These are phyloP conservation scores for Linnemannia elongata DNA, from an alignment of 192 early-diverging fungal species.

Conservation along the genomic window DNA sequence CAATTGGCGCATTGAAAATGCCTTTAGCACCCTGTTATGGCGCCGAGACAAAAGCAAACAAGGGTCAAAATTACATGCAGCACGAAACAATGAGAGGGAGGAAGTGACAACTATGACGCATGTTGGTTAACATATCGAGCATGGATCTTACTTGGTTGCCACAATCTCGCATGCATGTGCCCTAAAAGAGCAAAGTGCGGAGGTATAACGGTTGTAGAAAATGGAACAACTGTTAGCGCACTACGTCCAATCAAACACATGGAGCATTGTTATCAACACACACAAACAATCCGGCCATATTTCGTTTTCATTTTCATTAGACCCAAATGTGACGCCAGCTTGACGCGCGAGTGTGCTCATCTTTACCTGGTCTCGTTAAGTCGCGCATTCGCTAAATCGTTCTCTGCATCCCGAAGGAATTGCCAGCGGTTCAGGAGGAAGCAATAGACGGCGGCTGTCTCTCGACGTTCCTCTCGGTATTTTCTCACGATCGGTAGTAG, in stretches of 20 bases:
- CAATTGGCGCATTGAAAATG: constrained; percentile 49
- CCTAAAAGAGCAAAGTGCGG: constrained; percentile 17
- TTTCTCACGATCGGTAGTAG: constrained; percentile 52
- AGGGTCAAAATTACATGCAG: neutral
- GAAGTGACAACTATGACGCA: neutral
- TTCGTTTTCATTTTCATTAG: neutral
- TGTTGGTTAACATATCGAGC: neutral
- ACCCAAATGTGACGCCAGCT: neutral
- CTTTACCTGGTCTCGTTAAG: constrained; percentile 53
- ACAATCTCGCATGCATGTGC: constrained; percentile 61
- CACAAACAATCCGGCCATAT: neutral
- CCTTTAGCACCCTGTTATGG: constrained; percentile 40
- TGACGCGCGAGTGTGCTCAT: neutral
- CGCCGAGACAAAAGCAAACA: neutral
- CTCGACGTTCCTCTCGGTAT: constrained; percentile 45
- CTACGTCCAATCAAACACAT: neutral
- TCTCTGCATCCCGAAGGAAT: constrained; percentile 51
- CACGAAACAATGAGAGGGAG: neutral
- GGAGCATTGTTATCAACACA: neutral
- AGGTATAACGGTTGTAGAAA: neutral
- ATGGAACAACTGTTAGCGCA: neutral
- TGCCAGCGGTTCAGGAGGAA: constrained; percentile 54
- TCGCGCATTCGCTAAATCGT: constrained; percentile 51
- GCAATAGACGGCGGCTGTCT: constrained; percentile 53
- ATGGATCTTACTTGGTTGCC: constrained; percentile 47